Base-by-base conservation (phyloP, 768 basidiomycete genomes). In the Suillus sp. region DNA sequence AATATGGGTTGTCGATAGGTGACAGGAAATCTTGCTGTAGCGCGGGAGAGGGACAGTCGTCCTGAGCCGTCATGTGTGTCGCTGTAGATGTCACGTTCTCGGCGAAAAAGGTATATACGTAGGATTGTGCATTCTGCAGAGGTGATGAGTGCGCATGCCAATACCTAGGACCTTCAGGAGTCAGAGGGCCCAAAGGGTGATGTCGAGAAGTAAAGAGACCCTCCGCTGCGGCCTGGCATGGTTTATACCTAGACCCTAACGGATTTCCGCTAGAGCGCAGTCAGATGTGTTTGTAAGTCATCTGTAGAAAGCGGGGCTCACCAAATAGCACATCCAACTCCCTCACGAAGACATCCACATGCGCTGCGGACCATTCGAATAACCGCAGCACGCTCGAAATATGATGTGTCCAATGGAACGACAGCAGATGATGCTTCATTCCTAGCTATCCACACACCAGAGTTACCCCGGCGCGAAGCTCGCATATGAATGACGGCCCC, bases 271-370 rank as follows among this genome's bases (percentile, higher is more conserved):
- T 88, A n/a, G 51, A 53, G n/a, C 30, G 59, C 53, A 30, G 47
- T 69, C 45, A 72, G 68, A 51, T 55, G 30, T 27, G 57, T 20
- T n/a, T 53, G 34, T 25, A n/a, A 62, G 60, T n/a, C 59, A 48
- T 40, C 1, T 27, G 2, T 25, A 56, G 4, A 56, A 40, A 7
- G 56, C 4, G 35, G 18, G 25, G 74, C 81, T 69, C 59, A 81
- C 85, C 86, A 89, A 51, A 79, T 79, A 2, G 82, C 79, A 74
- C 89, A 91, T 22, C 86, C 89, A 11, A 91, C 78, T 6, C 87
- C 88, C 72, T 90, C 87, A 38, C 86, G 81, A 43, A 86, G 71
- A 67, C 89, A 91, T 16, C 89, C 88, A 66, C 89, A 91, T 3
- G 84, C 75, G 65, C 82, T 85, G 64, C 77, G 78, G 62, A 83